Evolutionary conservation across 1,284 basidiomycete genomes (phyloP).

Genomic region (Ustilago bromivora): DNA sequence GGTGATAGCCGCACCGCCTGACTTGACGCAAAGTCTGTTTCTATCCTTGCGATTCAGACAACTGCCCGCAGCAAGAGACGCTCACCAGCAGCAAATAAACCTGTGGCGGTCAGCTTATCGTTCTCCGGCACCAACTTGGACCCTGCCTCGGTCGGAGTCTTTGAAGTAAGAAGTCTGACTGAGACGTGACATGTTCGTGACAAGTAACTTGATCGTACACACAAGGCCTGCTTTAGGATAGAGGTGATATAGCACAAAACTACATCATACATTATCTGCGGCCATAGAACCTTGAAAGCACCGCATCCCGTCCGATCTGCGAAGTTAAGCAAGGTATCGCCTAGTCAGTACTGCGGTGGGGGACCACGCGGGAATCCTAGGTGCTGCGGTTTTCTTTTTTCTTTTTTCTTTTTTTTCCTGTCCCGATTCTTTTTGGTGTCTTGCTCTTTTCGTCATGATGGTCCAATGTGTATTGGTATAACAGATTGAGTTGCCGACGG

Average conservation of each 20-base stretch:
- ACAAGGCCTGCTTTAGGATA: no score
- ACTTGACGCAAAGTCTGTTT: no score
- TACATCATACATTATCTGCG: conserved; percentile 73
- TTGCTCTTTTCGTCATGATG: neutral
- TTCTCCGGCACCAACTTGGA: neutral
- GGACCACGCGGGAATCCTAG: conserved; percentile 85
- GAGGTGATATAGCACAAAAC: no score
- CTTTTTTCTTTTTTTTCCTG: neutral
- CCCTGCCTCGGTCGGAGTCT: neutral
- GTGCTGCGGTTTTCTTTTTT: conserved; percentile 72
- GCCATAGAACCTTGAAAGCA: conserved; percentile 83
- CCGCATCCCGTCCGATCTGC: conserved; percentile 84
- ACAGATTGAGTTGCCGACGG: neutral
- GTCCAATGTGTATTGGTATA: neutral
- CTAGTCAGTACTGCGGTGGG: conserved; percentile 85
- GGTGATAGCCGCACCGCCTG: no score
- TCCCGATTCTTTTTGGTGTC: no score
- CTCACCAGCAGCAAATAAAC: neutral
- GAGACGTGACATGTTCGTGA: neutral
- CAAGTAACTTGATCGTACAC: neutral
- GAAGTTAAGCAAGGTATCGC: conserved; percentile 83
- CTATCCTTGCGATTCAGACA: no score
- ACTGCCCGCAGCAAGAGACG: neutral
- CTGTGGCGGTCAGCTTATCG: neutral
- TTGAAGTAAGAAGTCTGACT: neutral